Base-by-base conservation (phyloP, 352 stramenopile genomes). In the Elongisporangium anandrum region DNA sequence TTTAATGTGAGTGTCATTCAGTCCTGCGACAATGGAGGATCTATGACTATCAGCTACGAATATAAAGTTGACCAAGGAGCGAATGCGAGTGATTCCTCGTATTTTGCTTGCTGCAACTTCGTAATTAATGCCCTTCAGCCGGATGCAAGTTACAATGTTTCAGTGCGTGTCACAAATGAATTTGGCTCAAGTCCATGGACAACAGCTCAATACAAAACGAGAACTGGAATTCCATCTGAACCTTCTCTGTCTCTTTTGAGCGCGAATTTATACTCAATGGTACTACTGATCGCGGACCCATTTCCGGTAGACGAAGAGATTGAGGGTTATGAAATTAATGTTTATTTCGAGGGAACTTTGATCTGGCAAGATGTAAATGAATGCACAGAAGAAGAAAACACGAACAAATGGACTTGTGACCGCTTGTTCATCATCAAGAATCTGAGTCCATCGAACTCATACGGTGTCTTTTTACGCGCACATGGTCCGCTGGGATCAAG, bases 61-160 rank as follows among this genome's bases (percentile, higher is more conserved):
- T 85, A 79, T 50, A 29, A 60, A 13, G 48, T 87, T n/a, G n/a
- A n/a, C 1, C 57, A 65, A 16, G 22, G 15, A 9, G 50, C 17
- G 1, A 52, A 10, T 13, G 39, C 57, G 20, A 22, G 83, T 34
- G 29, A 6, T 16, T 68, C 65, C 1, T 63, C 53, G 0, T 58
- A 66, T 29, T 83, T 88, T 29, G 29, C 59, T 9, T 90, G 78
- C 54, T 88, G 78, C 59, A 69, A 54, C 16, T 66, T 87, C 2
- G 2, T 73, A 0, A 16, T 88, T 2, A 45, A 67, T 2, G 52
- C 58, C 13, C 64, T 88, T 26, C 10, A 61, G 4, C 20, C 57
- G 0, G 64, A 54, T 20, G 22, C 56, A 54, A 58, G 52, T 13
- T 88, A 88, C 50, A 26, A 52, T 7, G 52, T 87, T 17, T 50